Evolutionary conservation across 148 eudicot species (phyloP).

Genomic region (Rhododendron ovatum): DNA sequence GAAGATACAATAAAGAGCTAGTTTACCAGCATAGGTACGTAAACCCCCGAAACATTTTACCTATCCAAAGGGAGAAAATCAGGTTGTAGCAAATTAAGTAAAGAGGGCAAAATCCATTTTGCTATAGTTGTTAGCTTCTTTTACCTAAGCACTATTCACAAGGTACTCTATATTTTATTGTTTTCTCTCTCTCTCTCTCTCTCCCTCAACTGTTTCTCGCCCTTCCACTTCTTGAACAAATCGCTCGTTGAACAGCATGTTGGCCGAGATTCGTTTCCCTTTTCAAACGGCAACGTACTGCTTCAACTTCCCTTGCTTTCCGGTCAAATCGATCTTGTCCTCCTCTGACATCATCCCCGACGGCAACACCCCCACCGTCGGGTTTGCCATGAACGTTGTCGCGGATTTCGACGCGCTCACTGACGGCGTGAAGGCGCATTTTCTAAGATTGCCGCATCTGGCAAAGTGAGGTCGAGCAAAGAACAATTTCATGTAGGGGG

Average conservation of each 20-base stretch:
- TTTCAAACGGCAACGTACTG: slow-evolving; percentile 57
- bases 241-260: slow-evolving; percentile 54
- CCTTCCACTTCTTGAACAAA: slow-evolving; percentile 32
- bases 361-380: slow-evolving; percentile 8
- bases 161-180: slow-evolving; percentile 30
- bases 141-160: not conserved
- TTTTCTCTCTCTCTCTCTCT: slow-evolving; percentile 45
- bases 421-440: not conserved
- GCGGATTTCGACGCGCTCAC: not conserved
- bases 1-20: too few species aligned
- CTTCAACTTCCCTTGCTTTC: slow-evolving; percentile 49
- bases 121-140: too few species aligned
- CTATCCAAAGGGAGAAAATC: too few species aligned
- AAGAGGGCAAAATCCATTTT: too few species aligned
- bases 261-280: slow-evolving; percentile 69
- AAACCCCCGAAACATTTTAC: too few species aligned
- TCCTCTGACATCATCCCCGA: slow-evolving; percentile 9
- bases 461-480: not conserved
- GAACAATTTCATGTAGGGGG: not conserved
- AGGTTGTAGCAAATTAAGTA: too few species aligned
- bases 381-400: not conserved
- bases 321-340: slow-evolving; percentile 41
- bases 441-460: not conserved
- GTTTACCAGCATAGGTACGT: too few species aligned
- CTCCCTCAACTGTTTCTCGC: slow-evolving; percentile 42